Base-by-base conservation (phyloP, 768 basidiomycete species). In the Mrakia blollopis region DNA sequence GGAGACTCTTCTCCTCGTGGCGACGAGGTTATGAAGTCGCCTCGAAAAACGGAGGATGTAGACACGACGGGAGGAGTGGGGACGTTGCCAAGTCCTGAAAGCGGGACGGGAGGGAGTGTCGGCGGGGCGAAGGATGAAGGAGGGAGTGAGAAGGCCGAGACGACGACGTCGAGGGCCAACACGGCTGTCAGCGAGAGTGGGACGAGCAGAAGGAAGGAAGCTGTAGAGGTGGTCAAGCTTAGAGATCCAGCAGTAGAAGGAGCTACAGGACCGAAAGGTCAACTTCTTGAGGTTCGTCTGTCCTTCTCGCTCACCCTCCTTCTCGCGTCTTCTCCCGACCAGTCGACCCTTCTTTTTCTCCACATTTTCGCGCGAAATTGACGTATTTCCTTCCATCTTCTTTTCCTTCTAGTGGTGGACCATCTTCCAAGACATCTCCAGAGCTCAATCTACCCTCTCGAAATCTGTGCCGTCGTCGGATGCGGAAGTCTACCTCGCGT, bases 281-380 rank as follows among this genome's bases (percentile, higher is more conserved):
- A 68, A 37, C 37, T 68, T 23, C 21, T 68, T 23, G 65, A 68
- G 65, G 65, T 68, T 44, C 35, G 65, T 68, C n/a, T n/a, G n/a
- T n/a, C n/a, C 39, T 39, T 39, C 2, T 3, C 14, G 3, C 28
- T 25, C 57, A 14, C 39, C 7, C n/a, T 57, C 57, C 50, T 57
- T 25, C 57, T 28, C 25, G 23, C 65, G 25, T 39, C 65, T 14
- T 14, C 25, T n/a, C 65, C 37, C 65, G 37, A 50, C 47, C 47
- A 18, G 16, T 50, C 5, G 47, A 50, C 47, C 65, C 65, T 37
- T 44, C 37, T 41, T 25, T 65, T 14, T 37, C 18, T 44, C 37
- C 57, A 28, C 23, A 57, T 13, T 3, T 21, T 41, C 37, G 8
- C 39, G 10, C 47, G 14, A 50, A 18, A 21, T 21, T 68, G 37